These are phyloP conservation scores for Lepidium sativum DNA, from an alignment of 345 rosid species.

Conservation along the genomic window DNA sequence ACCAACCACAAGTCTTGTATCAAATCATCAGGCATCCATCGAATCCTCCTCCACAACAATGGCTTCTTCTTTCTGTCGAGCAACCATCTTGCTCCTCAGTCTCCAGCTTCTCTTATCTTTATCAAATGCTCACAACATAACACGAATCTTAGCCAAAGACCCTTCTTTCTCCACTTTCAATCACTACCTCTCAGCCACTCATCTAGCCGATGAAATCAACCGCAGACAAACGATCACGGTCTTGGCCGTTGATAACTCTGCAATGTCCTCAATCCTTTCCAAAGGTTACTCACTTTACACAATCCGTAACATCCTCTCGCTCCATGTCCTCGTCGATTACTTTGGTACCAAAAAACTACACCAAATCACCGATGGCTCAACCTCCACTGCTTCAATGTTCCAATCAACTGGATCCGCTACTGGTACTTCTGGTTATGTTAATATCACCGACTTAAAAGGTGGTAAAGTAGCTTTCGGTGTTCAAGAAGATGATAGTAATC, in stretches of 20 bases:
- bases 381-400: constrained; percentile 72
- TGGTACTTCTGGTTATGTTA: constrained; percentile 74
- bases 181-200: constrained; percentile 79
- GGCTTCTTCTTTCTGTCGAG: neutral
- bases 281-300: constrained; percentile 58
- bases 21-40: neutral
- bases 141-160: constrained; percentile 60
- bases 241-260: constrained; percentile 76
- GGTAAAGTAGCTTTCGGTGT: constrained; percentile 89
- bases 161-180: constrained; percentile 87
- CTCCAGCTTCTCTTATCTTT: constrained; percentile 19
- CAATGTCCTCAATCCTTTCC: constrained; percentile 58
- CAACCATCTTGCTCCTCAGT: constrained; percentile 17
- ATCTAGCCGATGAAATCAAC: constrained; percentile 82
- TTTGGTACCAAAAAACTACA: constrained; percentile 88
- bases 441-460: constrained; percentile 67
- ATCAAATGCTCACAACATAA: constrained; percentile 72
- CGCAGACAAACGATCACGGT: constrained; percentile 79
- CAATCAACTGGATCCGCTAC: constrained; percentile 89
- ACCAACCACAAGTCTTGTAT: neutral
- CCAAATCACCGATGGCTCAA: constrained; percentile 61
- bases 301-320: constrained; percentile 72
- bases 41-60: neutral
- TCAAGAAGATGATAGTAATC: constrained; percentile 35
- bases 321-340: constrained; percentile 86